Percentiles rank a stretch among this genome's conserved stretches.
Evolutionary conservation across 495 filamentous ascomycete species (phyloP).

Genomic region (Neurospora pannonica): DNA sequence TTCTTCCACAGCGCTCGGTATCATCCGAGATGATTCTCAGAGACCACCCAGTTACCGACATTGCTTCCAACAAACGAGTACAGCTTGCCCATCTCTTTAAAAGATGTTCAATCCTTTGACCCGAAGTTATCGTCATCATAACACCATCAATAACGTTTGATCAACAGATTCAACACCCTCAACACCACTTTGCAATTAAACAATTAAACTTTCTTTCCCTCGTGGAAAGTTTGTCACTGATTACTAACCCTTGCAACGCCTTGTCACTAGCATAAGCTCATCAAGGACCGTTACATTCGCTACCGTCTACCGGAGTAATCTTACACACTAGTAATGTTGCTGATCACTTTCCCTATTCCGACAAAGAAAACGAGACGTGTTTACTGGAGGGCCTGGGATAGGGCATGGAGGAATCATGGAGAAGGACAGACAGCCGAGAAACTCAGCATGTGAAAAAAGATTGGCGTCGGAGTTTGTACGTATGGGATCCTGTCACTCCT

Average conservation of each 20-base stretch:
- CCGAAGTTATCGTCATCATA: not conserved
- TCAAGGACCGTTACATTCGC: not conserved
- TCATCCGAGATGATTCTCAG: not conserved
- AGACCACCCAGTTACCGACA: not conserved
- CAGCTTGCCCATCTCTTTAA: not conserved
- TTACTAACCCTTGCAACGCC: too few relatives aligned
- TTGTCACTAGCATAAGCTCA: too few relatives aligned
- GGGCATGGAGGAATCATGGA: not conserved
- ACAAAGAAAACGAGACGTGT: not conserved
- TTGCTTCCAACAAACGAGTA: not conserved
- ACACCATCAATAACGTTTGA: not conserved
- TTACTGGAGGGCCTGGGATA: not conserved
- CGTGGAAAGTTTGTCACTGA: too few relatives aligned
- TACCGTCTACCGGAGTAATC: not conserved
- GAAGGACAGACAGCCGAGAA: not conserved
- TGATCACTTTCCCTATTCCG: not conserved
- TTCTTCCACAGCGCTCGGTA: not conserved
- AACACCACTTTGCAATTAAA: too few relatives aligned
- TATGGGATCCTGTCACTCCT: not conserved
- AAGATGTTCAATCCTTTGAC: not conserved
- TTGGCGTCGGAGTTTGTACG: not conserved
- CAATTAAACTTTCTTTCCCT: too few relatives aligned
- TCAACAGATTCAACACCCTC: too few relatives aligned
- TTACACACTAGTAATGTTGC: not conserved
- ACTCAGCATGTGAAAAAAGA: not conserved